Conservation (phyloP, 2,329 filamentous ascomycete species). For the Alternaria metachromatica region DNA sequence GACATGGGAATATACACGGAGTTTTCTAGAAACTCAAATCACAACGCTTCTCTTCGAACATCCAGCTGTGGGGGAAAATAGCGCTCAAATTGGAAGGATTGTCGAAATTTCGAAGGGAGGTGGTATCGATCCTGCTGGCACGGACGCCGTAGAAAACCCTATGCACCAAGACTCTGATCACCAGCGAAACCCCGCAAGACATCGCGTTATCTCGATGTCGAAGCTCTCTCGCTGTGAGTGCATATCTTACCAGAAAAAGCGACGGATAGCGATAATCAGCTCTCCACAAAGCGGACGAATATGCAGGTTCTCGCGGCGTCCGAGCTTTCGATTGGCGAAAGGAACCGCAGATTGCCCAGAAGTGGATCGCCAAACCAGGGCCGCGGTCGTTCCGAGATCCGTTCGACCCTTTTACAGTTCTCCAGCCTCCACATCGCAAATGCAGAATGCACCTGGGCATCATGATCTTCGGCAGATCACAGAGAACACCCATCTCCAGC, state of each 20-base stretch:
- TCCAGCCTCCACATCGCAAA: constrained; percentile 1
- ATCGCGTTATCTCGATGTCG: neutral
- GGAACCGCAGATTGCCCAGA: constrained; percentile 13
- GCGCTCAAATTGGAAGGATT: neutral
- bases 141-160: neutral
- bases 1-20: neutral
- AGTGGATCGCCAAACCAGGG: constrained; percentile 19
- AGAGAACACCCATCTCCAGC: neutral
- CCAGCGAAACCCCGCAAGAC: neutral
- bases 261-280: constrained; percentile 13
- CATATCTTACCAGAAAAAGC: neutral
- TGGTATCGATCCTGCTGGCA: constrained; percentile 2
- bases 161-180: neutral
- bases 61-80: neutral
- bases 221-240: neutral
- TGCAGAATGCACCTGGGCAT: neutral
- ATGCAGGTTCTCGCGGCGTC: constrained; percentile 11
- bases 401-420: constrained; percentile 7
- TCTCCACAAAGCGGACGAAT: constrained; percentile 20
- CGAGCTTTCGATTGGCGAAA: constrained; percentile 33
- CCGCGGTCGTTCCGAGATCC: constrained; percentile 1
- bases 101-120: neutral
- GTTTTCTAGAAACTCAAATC: neutral
- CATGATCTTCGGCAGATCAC: neutral
- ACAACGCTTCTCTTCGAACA: neutral